Percentiles rank a stretch among this genome's conserved stretches.
Evolutionary conservation across 768 basidiomycete species (phyloP).

Genomic region (Coprinopsis sp.): DNA sequence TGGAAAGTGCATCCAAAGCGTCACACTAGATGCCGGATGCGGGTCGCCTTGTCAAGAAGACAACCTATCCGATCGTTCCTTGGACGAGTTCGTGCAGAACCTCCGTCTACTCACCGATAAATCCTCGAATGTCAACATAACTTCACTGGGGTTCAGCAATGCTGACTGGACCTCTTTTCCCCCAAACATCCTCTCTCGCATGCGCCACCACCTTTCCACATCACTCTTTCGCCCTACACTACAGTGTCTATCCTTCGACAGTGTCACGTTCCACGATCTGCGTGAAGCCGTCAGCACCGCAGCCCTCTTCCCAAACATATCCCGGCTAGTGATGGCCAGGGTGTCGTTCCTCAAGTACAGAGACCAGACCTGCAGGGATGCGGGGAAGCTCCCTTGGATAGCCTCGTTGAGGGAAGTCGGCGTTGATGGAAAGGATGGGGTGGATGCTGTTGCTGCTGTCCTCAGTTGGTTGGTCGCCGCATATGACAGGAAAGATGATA

Average conservation of each 20-base stretch:
- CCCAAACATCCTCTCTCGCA: conserved; percentile 12
- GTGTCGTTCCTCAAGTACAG: conserved; percentile 24
- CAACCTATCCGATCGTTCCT: conserved; percentile 1
- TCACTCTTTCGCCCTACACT: no score
- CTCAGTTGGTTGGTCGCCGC: conserved; percentile 16
- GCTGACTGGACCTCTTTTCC: conserved; percentile 26
- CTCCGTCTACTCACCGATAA: conserved; percentile 16
- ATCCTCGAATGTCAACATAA: conserved; percentile 14
- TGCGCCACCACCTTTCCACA: conserved; percentile 17
- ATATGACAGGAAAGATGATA: background rate
- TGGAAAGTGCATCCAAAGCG: conserved; percentile 19
- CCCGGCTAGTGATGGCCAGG: conserved; percentile 21
- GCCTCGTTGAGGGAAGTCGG: conserved; percentile 18
- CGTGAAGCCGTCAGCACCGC: conserved; percentile 24
- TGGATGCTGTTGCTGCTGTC: conserved; percentile 22
- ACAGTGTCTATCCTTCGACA: conserved; percentile 21
- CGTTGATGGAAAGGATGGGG: conserved; percentile 19
- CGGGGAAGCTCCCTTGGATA: conserved; percentile 11
- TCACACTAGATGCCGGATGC: conserved; percentile 22
- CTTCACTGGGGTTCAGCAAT: no score
- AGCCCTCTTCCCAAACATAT: conserved; percentile 18
- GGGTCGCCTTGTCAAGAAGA: conserved; percentile 1
- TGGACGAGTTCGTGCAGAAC: conserved; percentile 16
- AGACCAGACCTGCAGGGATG: conserved; percentile 19
- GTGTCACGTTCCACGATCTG: conserved; percentile 26